Percentiles rank a stretch among this genome's conserved stretches.
Conservation (phyloP, 768 basidiomycete genomes). For the Lepiota brunneoincarnata region DNA sequence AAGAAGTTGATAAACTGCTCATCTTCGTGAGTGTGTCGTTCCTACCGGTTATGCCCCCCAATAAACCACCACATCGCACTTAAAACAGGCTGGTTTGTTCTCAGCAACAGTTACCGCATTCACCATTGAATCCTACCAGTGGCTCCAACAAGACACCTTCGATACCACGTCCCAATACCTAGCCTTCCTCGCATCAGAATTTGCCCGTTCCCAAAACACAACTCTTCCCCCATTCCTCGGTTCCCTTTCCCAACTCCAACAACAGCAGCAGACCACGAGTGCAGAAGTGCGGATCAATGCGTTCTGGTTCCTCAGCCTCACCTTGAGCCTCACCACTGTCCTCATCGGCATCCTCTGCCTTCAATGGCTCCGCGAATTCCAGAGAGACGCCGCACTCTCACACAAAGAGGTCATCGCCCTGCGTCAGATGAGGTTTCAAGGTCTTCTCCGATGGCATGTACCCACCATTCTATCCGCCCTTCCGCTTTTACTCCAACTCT, state of each 20-base stretch:
- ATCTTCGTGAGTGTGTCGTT: conserved; percentile 25
- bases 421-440: conserved; percentile 16
- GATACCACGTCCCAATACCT: conserved; percentile 26
- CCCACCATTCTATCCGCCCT: conserved; percentile 14
- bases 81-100: conserved; percentile 37
- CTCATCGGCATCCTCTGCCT: conserved; percentile 16
- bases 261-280: not conserved
- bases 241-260: not conserved
- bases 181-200: conserved; percentile 8
- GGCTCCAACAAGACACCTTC: conserved; percentile 27
- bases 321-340: conserved; percentile 15
- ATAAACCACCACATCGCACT: no score
- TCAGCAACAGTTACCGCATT: conserved; percentile 37
- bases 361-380: conserved; percentile 17
- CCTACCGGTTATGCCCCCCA: not conserved
- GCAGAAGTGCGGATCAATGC: conserved; percentile 14
- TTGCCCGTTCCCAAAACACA: conserved; percentile 1
- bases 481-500: conserved; percentile 15
- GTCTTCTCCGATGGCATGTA: conserved; percentile 12
- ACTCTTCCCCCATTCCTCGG: not conserved
- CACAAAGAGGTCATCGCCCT: conserved; percentile 15
- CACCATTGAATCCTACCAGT: conserved; percentile 31
- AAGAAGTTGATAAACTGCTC: conserved; percentile 27
- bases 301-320: conserved; percentile 16
- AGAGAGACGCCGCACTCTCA: conserved; percentile 12